Evolutionary conservation across 768 basidiomycete species (phyloP).

Genomic region (Tubosaeta brunneosetosa): DNA sequence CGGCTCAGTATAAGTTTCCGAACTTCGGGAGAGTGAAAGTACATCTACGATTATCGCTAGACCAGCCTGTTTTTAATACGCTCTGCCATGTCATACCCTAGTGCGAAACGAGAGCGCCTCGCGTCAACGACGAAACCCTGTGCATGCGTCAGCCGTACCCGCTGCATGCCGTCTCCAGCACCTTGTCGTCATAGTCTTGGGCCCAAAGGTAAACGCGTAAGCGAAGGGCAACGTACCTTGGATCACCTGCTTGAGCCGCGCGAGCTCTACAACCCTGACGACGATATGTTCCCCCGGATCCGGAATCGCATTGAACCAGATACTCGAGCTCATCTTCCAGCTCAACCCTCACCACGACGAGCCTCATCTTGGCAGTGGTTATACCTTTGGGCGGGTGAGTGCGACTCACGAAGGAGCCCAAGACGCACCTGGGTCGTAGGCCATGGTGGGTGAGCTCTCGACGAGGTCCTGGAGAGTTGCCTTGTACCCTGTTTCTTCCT

Average conservation of each 20-base stretch:
- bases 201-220: neutral
- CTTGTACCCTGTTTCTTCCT: constrained; percentile 90
- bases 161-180: constrained; percentile 19
- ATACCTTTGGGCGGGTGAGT: constrained; percentile 53
- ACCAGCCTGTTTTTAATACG: constrained; percentile 27
- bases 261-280: constrained; percentile 63
- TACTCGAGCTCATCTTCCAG: constrained; percentile 63
- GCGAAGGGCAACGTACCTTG: constrained; percentile 50
- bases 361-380: constrained; percentile 91
- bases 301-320: constrained; percentile 69
- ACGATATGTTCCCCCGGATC: constrained; percentile 87
- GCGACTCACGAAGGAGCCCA: neutral
- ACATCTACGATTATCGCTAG: too few relatives aligned
- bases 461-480: constrained; percentile 50
- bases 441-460: constrained; percentile 57
- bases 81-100: constrained; percentile 59
- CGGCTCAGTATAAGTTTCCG: too few relatives aligned
- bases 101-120: constrained; percentile 68
- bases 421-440: constrained; percentile 62
- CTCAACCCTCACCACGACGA: constrained; percentile 66
- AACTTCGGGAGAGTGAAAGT: too few relatives aligned
- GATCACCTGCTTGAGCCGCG: constrained; percentile 57
- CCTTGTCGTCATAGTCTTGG: constrained; percentile 58
- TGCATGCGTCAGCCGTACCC: neutral
- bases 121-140: constrained; percentile 72